phyloP scores from a whole-genome alignment of 352 stramenopile genomes.

The Pythium grandisporangium region DNA sequence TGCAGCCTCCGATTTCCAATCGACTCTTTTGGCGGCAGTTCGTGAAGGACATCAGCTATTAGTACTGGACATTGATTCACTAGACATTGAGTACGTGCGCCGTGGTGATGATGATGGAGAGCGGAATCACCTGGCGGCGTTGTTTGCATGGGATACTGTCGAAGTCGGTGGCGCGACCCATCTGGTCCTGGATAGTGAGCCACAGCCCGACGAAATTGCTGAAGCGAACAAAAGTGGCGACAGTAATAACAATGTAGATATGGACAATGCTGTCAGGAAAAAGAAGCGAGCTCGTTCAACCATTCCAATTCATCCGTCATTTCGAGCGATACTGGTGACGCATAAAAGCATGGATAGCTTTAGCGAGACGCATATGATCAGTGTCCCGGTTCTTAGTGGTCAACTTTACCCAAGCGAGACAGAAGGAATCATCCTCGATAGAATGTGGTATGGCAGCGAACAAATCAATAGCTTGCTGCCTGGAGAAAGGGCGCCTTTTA shows the following conservation, averaged over 20 bases:
- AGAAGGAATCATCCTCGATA: slow-evolving; percentile 28
- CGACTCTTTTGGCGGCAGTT: slow-evolving; percentile 22
- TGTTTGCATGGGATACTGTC: slow-evolving; percentile 2
- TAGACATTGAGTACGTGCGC: slow-evolving; percentile 14
- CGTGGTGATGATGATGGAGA: not conserved
- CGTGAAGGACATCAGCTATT: slow-evolving; percentile 38
- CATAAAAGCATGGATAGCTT: slow-evolving; percentile 18
- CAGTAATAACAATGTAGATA: not conserved
- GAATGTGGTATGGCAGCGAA: slow-evolving; percentile 28
- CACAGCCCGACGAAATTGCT: not conserved
- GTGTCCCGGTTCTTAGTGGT: slow-evolving; percentile 25
- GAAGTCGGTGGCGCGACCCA: slow-evolving; percentile 13
- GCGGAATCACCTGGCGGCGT: not conserved
- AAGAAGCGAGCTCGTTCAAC: no score
- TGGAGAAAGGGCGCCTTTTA: no score
- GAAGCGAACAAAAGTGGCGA: not conserved
- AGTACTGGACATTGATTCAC: slow-evolving; percentile 43
- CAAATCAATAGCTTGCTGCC: no score
- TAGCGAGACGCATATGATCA: slow-evolving; percentile 20
- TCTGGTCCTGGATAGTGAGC: slow-evolving; percentile 8
- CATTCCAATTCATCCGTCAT: slow-evolving; percentile 23
- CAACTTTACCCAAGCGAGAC: slow-evolving; percentile 19
- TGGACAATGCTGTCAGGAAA: no score
- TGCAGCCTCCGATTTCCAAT: slow-evolving; percentile 21
- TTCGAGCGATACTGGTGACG: slow-evolving; percentile 36